Conservation (phyloP, 768 basidiomycete species). For the Hygrophorus pudorinus region DNA sequence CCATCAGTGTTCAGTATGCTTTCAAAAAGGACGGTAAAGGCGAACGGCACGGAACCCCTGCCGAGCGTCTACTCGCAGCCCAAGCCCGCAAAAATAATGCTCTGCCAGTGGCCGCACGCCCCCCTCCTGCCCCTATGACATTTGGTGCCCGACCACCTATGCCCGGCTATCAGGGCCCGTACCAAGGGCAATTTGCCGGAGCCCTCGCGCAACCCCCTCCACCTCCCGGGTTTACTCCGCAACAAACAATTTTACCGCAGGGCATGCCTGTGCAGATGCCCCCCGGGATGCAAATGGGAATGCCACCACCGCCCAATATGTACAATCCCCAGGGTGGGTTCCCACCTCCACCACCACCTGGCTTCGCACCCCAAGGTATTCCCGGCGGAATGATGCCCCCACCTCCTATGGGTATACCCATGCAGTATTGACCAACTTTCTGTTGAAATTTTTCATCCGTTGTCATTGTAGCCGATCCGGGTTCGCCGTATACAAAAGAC, state of each 20-base stretch:
- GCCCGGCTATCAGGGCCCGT: conserved; percentile 65
- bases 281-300: conserved; percentile 14
- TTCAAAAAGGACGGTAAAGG: conserved; percentile 99
- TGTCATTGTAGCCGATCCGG: too few species aligned
- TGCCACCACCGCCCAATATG: conserved; percentile 27
- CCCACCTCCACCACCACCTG: conserved; percentile 19
- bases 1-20: conserved; percentile 93
- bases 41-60: conserved; percentile 91
- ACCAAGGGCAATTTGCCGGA: conserved; percentile 92
- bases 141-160: conserved; percentile 59
- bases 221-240: conserved; percentile 69
- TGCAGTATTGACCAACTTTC: background rate
- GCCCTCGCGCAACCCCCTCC: conserved; percentile 75
- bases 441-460: too few species aligned
- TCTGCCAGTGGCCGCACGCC: conserved; percentile 65
- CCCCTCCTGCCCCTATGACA: conserved; percentile 65
- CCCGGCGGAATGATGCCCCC: conserved; percentile 15
- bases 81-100: conserved; percentile 96
- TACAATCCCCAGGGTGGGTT: conserved; percentile 11
- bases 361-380: conserved; percentile 19
- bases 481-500: too few species aligned
- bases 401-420: conserved; percentile 14
- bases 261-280: conserved; percentile 30
- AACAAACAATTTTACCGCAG: conserved; percentile 53
- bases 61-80: conserved; percentile 91